Evolutionary conservation across 345 rosid genomes (phyloP), one percentile per base, ranked within the genome.

Genomic region (Euphorbia peplus): DNA sequence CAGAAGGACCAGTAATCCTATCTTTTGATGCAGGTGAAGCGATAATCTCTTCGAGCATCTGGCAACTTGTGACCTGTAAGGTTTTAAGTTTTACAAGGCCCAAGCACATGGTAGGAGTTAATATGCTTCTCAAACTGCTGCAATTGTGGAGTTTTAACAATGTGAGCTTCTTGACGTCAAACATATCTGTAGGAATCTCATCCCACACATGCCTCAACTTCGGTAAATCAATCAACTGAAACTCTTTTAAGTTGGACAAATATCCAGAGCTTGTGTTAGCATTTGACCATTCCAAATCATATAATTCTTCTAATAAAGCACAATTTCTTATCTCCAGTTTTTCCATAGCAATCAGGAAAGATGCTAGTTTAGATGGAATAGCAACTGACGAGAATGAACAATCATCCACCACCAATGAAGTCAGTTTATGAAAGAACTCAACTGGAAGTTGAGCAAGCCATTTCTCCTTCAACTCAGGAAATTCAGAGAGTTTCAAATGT

Each of bases 151-250:
- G 4, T n/a, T 51, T 65, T 15, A 65, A 32, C 10, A n/a, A 2
- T 65, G 52, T 42, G 1, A 65, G 46, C 29, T 51, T 48, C 5
- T 21, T n/a, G 10, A 65, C 11, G 28, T 29, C 13, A 16, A 65
- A 13, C n/a, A 8, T 29, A n/a, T 44, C 69, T 30, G n/a, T 14
- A 30, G 29, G 28, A 65, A 29, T 2, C 25, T 18, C 59, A 42
- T 18, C 32, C 58, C 69, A 65, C 1, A 65, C 28, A 29, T 8
- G 24, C 11, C 46, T 65, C 59, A 65, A 5, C 14, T 26, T 30
- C 11, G 69, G 69, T 19, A 65, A 59, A 65, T 51, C 59, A 29
- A n/a, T 65, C 46, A 65, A 48, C 9, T 32, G 44, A 8, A 65
- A 51, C 7, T 30, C 35, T 16, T 19, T 53, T 53, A 53, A 53